Percentiles rank a stretch among this genome's conserved stretches.
Conservation (phyloP, 1,139 yeast genomes). For the Saccharomyces hybrid region DNA sequence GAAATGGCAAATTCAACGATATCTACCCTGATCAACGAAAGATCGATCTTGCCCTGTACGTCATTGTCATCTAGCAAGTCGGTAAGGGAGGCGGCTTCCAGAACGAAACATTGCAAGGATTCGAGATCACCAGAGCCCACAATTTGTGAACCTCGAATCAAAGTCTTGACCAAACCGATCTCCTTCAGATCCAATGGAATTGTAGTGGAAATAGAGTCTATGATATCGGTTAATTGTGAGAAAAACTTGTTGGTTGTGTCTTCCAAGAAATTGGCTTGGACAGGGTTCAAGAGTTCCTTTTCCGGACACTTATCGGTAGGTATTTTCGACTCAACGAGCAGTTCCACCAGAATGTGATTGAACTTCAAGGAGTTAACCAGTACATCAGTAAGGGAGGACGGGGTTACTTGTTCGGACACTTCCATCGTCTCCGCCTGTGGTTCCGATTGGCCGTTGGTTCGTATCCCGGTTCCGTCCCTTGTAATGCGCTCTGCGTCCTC, state of each 20-base stretch:
- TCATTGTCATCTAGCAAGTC: conserved; percentile 12
- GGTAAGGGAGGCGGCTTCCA: conserved; percentile 6
- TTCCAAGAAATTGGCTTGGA: conserved; percentile 19
- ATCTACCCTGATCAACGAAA: conserved; percentile 9
- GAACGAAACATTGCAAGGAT: background rate
- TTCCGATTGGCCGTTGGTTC: conserved; percentile 2
- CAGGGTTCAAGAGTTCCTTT: conserved; percentile 9
- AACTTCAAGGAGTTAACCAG: conserved; percentile 18
- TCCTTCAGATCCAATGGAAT: background rate
- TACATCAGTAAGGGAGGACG: conserved; percentile 19
- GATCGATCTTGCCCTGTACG: conserved; percentile 5
- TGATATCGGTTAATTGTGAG: conserved; percentile 16
- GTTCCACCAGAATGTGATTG: conserved; percentile 17
- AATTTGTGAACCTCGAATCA: background rate
- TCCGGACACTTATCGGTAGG: conserved; percentile 1
- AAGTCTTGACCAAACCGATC: background rate
- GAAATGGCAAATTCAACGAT: conserved; percentile 9
- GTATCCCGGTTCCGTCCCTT: conserved; percentile 13
- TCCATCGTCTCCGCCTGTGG: conserved; percentile 18
- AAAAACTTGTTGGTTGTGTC: conserved; percentile 15
- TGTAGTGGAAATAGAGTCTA: conserved; percentile 3
- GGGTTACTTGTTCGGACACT: conserved; percentile 26
- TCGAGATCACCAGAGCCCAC: background rate
- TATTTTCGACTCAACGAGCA: conserved; percentile 12
- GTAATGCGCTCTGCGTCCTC: background rate